Percentiles rank a stretch among this genome's conserved stretches.
These are phyloP conservation scores for Penicillium coprophilum DNA, from an alignment of 495 filamentous ascomycete genomes.

Conservation along the genomic window DNA sequence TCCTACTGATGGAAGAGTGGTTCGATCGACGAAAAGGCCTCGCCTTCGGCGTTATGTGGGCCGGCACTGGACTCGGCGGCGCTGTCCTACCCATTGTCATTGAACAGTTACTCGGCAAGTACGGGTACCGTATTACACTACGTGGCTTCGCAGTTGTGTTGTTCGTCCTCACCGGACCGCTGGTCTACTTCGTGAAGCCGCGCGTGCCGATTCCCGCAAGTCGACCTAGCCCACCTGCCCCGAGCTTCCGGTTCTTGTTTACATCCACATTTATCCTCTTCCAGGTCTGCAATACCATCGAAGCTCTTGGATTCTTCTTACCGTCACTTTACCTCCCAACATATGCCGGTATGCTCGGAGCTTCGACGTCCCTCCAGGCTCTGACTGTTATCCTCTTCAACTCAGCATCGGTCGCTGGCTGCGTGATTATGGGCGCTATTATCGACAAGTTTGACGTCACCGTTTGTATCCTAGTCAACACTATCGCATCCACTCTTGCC, in stretches of 20 bases:
- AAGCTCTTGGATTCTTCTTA: conserved; percentile 60
- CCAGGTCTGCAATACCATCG: conserved; percentile 51
- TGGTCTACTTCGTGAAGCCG: conserved; percentile 52
- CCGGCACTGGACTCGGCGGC: conserved; percentile 42
- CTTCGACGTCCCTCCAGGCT: conserved; percentile 25
- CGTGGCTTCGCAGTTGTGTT: conserved; percentile 45
- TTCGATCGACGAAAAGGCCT: conserved; percentile 17
- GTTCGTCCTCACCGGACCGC: conserved; percentile 46
- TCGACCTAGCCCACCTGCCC: not conserved
- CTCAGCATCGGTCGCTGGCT: conserved; percentile 50
- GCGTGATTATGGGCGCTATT: conserved; percentile 54
- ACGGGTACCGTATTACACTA: conserved; percentile 53
- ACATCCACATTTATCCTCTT: conserved; percentile 49
- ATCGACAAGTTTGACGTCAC: conserved; percentile 57
- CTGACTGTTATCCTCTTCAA: conserved; percentile 53
- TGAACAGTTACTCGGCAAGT: conserved; percentile 44
- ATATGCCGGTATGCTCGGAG: conserved; percentile 47
- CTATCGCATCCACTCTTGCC: conserved; percentile 49
- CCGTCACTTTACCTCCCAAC: conserved; percentile 59
- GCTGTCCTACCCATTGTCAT: conserved; percentile 49
- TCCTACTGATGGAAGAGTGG: conserved; percentile 21
- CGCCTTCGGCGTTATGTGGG: conserved; percentile 24
- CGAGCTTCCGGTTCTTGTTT: conserved; percentile 43
- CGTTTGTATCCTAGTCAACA: conserved; percentile 52
- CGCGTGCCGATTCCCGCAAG: not conserved